A percentile compares a stretch with the other conserved stretches of the same genome.
These are phyloP conservation scores for Corinectria fuckeliana DNA, from an alignment of 2,329 filamentous ascomycete species.

Conservation along the genomic window DNA sequence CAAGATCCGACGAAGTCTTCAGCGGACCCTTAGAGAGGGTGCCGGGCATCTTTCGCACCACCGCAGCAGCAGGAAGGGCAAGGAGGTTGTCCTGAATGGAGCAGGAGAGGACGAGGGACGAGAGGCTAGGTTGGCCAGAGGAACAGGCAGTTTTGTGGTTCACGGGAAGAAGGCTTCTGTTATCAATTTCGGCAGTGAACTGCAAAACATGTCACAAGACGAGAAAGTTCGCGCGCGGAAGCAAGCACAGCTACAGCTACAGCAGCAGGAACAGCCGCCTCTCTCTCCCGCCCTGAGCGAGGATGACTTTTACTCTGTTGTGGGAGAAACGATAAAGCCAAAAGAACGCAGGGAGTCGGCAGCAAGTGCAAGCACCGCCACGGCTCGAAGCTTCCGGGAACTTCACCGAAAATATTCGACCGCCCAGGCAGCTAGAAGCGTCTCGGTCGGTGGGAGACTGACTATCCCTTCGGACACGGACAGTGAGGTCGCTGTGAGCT, in stretches of 20 bases:
- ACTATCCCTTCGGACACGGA: constrained; percentile 63
- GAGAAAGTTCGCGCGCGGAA: constrained; percentile 73
- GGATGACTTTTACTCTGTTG: constrained; percentile 61
- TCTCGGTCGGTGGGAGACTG: constrained; percentile 49
- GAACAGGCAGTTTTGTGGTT: constrained; percentile 89
- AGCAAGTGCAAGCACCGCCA: constrained; percentile 71
- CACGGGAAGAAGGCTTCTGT: constrained; percentile 98
- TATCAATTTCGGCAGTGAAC: constrained; percentile 93
- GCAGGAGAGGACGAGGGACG: constrained; percentile 49
- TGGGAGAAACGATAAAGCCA: constrained; percentile 52
- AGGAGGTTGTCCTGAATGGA: constrained; percentile 54
- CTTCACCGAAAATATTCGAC: constrained; percentile 66
- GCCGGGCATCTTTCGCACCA: constrained; percentile 70
- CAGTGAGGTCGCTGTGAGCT: constrained; percentile 65
- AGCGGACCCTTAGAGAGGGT: constrained; percentile 86
- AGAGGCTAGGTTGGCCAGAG: constrained; percentile 76
- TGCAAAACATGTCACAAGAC: constrained; percentile 78
- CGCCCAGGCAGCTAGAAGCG: constrained; percentile 54
- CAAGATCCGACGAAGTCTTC: constrained; percentile 83
- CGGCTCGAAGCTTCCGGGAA: constrained; percentile 69
- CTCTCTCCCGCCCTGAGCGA: constrained; percentile 46
- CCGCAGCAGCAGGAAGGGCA: constrained; percentile 77
- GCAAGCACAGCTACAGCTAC: constrained; percentile 51
- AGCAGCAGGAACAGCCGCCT: constrained; percentile 48
- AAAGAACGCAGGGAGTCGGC: constrained; percentile 64